Evolutionary conservation across 352 stramenopile species (phyloP), one percentile per base, ranked within the genome.

Genomic region (Globisporangium apiculatum): DNA sequence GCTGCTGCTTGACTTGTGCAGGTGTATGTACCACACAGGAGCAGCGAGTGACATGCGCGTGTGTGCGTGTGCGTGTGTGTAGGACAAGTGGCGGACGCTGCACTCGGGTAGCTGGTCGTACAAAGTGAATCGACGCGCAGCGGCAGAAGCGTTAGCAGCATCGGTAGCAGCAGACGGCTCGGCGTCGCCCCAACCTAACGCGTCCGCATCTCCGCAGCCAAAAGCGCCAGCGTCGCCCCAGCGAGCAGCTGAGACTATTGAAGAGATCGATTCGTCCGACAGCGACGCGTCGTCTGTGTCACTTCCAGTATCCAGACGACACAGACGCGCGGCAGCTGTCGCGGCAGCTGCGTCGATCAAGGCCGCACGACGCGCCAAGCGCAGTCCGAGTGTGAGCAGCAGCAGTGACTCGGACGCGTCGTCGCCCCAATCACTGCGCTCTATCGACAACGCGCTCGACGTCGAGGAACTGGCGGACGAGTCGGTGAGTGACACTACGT

Each of bases 31-130:
- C 18, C 31, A 7, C 10, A 18, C 46, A 12, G 42, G 4, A 12
- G 5, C 12, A 7, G 10, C 15, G 12, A 17, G 12, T 17, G 12
- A 47, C 42, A 2, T 5, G 15, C 11, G 18, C 7, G 3, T 51
- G 3, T 5, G 15, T 1, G 18, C 7, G 3, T 51, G 61, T 43
- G 24, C 14, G 15, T 12, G 35, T 10, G 2, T 5, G 12, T 53
- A 83, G 73, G 73, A 80, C 51, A 83, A 83, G 47, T 83, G 73
- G 73, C 70, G 64, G 49, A 72, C 76, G 42, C 35, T 82, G 35
- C 65, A 66, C 42, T 48, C 50, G 48, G 55, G 50, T 45, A 51
- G 43, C 36, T n/a, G 5, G 55, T 38, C 6, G 31, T 53, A 31
- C 24, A 31, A 31, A 31, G 24, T 31, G 24, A 31, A 31, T 2